Conservation (phyloP, 2,329 filamentous ascomycete species). For the Sporothrix schenckii region DNA sequence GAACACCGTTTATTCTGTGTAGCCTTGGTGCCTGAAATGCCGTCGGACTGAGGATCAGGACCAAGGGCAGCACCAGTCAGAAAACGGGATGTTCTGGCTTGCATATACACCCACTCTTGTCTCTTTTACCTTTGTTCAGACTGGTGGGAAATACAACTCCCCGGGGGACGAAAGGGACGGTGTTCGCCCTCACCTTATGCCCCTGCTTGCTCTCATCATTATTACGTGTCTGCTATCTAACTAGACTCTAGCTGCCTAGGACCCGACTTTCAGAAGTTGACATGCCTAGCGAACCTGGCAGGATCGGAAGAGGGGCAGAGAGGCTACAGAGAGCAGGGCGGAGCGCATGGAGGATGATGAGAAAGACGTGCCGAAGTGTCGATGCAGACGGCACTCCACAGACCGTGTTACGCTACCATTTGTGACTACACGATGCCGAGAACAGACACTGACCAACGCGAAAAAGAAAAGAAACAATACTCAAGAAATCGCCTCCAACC, state of each 20-base stretch:
- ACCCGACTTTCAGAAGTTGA: neutral
- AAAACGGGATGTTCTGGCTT: neutral
- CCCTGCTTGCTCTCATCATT: neutral
- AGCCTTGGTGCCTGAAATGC: conserved; percentile 22
- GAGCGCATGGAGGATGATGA: neutral
- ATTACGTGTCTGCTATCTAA: neutral
- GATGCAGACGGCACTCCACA: neutral
- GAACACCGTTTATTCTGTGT: conserved; percentile 23
- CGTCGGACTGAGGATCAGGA: too few species aligned
- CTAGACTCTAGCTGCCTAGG: neutral
- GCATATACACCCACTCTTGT: neutral
- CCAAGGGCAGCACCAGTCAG: neutral
- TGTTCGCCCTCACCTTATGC: neutral
- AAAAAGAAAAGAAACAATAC: neutral
- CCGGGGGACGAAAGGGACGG: neutral
- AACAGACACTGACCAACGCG: neutral
- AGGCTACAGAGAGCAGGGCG: neutral
- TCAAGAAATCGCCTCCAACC: too few species aligned
- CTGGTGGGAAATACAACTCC: neutral
- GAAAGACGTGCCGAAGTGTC: conserved; percentile 1
- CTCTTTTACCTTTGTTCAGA: neutral
- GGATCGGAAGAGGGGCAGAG: neutral
- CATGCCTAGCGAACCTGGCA: neutral
- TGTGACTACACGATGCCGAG: neutral
- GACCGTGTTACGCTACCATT: neutral